Evolutionary conservation across 2,329 filamentous ascomycete genomes (phyloP).

Genomic region (Trichoderma endophyticum): DNA sequence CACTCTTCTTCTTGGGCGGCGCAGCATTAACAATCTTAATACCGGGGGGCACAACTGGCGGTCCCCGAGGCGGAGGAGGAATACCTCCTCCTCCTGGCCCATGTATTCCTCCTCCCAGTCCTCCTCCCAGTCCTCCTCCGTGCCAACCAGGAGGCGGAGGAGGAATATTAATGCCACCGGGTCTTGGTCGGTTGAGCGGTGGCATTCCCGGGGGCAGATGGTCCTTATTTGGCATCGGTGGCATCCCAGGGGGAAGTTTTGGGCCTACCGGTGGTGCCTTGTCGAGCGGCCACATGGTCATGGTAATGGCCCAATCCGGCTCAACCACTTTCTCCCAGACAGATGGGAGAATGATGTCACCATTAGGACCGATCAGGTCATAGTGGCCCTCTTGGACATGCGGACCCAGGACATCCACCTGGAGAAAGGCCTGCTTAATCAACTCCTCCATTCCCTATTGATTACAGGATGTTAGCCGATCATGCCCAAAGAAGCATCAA

Average conservation of each 20-base stretch:
- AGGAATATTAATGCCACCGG: background rate
- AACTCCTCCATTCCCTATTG: conserved; percentile 77
- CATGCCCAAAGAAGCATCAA: background rate
- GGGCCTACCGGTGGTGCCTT: conserved; percentile 33
- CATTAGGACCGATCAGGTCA: conserved; percentile 73
- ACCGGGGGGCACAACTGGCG: background rate
- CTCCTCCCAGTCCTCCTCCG: background rate
- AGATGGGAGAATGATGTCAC: conserved; percentile 73
- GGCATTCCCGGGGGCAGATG: conserved; percentile 12
- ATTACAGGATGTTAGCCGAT: conserved; percentile 13
- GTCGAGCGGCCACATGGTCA: conserved; percentile 60
- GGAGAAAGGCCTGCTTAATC: conserved; percentile 78
- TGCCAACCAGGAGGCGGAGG: conserved; percentile 23
- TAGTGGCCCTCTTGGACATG: conserved; percentile 78
- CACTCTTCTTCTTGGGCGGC: conserved; percentile 19
- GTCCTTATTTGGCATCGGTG: conserved; percentile 11
- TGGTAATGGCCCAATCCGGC: conserved; percentile 59
- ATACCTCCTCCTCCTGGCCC: background rate
- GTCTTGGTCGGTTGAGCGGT: conserved; percentile 18
- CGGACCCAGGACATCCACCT: conserved; percentile 72
- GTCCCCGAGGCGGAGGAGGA: background rate
- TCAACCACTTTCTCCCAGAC: conserved; percentile 81
- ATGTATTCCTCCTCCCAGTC: background rate
- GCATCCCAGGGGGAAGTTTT: conserved; percentile 24
- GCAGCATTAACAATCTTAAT: conserved; percentile 22